phyloP scores from a whole-genome alignment of 768 basidiomycete genomes.

The Amanita thiersii region DNA sequence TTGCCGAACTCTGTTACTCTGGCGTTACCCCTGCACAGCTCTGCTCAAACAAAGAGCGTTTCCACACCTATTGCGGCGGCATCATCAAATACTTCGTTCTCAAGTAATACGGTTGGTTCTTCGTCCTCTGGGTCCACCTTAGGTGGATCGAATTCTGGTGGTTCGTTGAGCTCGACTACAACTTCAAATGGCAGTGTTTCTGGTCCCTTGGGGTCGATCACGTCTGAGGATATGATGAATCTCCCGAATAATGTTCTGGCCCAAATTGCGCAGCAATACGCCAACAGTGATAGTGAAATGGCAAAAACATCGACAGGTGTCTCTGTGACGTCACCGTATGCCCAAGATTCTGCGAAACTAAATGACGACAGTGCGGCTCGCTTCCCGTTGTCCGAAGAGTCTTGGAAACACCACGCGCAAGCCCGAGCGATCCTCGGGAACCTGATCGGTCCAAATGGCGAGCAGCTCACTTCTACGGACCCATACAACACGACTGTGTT shows the following conservation, averaged over 20 bases:
- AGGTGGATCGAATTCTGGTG: constrained; percentile 41
- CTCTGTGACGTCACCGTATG: constrained; percentile 31
- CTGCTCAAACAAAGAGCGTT: constrained; percentile 51
- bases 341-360: constrained; percentile 31
- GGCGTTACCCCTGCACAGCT: constrained; percentile 38
- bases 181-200: constrained; percentile 42
- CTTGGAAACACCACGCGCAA: constrained; percentile 81
- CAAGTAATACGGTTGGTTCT: constrained; percentile 26
- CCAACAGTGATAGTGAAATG: constrained; percentile 23
- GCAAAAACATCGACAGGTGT: constrained; percentile 16
- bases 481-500: constrained; percentile 97
- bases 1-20: constrained; percentile 31
- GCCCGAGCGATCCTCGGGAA: constrained; percentile 78
- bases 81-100: constrained; percentile 27
- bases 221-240: constrained; percentile 48
- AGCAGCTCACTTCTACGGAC: constrained; percentile 81
- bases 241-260: constrained; percentile 35
- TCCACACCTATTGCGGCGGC: constrained; percentile 60
- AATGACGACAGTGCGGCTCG: constrained; percentile 33
- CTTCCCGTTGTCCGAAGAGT: constrained; percentile 62
- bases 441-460: constrained; percentile 79
- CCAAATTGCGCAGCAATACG: constrained; percentile 43
- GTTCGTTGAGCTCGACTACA: constrained; percentile 45
- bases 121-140: constrained; percentile 42
- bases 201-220: constrained; percentile 37